Evolutionary conservation across 768 basidiomycete species (phyloP), one percentile per base, ranked within the genome.

Genomic region (Xerocomus potaroensis): DNA sequence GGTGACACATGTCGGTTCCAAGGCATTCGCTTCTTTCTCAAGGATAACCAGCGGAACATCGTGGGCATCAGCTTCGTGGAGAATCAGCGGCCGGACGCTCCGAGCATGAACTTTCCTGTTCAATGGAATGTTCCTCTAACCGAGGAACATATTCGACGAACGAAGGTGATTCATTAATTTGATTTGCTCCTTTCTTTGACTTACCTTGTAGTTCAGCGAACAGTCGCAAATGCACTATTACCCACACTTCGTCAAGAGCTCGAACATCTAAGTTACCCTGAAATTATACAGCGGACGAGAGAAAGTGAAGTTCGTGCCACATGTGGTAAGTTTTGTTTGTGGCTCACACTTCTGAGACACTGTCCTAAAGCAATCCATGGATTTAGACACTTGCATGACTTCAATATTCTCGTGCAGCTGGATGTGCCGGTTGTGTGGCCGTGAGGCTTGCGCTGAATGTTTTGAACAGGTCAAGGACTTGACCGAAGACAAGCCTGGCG

Each of bases 401-500:
- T 94, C 92, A 11, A 81, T 95, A 47, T 95, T 95, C 66, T 85
- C 87, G 6, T 83, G 81, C 47, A 86, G 83, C 24, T 95, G 88
- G 82, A 87, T 94, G 79, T 95, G 92, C 63, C 77, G 86, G n/a
- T 62, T 80, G 31, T 97, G 94, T 63, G 94, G 91, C 5, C 81
- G 90, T 9, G 94, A 96, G 66, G 81, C 87, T 8, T 97, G 94
- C 61, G 74, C 82, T 1, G 87, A 90, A 49, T 96, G 94, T 61
- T 88, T 80, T 58, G 72, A 76, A 22, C 83, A 80, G 53, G 80
- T 94, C 43, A 67, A 70, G 45, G 79, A 82, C 12, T 68, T 87
- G 29, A 88, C 84, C 8, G 67, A 71, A 48, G 78, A 77, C 49
- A 72, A 70, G 23, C 66, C 72, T 2, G 73, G 70, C 26, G 76